These are phyloP conservation scores for Kodamaea nitidulidarum DNA, from an alignment of 805 yeast species.

Conservation along the genomic window DNA sequence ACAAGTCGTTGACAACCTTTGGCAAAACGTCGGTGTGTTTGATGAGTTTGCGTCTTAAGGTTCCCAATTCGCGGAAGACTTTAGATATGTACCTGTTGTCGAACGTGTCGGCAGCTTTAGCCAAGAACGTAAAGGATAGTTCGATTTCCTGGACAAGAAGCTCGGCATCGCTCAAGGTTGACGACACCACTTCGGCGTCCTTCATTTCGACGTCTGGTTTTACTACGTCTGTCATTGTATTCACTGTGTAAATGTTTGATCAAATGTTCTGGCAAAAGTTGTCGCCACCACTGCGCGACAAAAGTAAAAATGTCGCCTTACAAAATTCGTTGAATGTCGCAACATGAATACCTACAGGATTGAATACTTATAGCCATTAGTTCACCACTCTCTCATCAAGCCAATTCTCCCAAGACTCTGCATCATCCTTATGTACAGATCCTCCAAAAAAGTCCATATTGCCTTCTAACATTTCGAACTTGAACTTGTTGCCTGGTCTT, in stretches of 20 bases:
- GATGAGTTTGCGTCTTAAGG: constrained; percentile 62
- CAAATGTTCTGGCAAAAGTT: not conserved
- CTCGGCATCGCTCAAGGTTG: constrained; percentile 10
- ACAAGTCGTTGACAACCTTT: constrained; percentile 50
- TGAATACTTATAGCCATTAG: too few relatives aligned
- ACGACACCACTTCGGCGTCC: constrained; percentile 13
- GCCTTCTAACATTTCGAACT: constrained; percentile 68
- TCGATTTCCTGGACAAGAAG: constrained; percentile 34
- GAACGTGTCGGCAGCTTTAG: constrained; percentile 62
- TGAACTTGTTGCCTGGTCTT: constrained; percentile 41
- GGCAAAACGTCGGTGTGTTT: constrained; percentile 46
- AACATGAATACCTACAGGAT: too few relatives aligned
- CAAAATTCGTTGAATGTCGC: not conserved
- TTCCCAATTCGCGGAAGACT: constrained; percentile 77
- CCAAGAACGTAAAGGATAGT: constrained; percentile 43
- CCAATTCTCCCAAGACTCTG: constrained; percentile 71
- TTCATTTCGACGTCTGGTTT: constrained; percentile 19
- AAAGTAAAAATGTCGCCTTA: not conserved
- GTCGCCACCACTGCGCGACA: constrained; percentile 5
- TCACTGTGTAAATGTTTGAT: too few relatives aligned
- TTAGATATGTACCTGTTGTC: constrained; percentile 87
- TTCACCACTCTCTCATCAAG: constrained; percentile 70
- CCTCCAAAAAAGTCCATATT: constrained; percentile 70
- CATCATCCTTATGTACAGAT: constrained; percentile 56
- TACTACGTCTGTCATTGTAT: constrained; percentile 7